Conservation (phyloP, 768 basidiomycete species). For the Termitomyces eurrhizus region DNA sequence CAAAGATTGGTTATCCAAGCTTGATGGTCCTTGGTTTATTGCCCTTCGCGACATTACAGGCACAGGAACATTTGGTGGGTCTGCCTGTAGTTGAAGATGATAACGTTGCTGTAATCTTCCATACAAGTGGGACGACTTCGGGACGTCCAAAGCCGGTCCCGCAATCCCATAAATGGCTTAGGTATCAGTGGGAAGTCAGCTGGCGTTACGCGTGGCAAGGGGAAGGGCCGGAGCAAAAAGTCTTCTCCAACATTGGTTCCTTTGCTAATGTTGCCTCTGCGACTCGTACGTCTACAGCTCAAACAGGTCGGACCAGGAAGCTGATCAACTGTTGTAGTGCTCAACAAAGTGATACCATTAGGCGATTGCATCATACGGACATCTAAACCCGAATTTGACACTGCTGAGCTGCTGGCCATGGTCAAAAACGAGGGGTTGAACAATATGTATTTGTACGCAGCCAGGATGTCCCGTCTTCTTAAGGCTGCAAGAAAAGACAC, state of each 20-base stretch:
- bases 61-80: not conserved
- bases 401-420: conserved; percentile 10
- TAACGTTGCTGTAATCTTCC: conserved; percentile 10
- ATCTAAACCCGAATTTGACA: conserved; percentile 12
- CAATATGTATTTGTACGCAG: conserved; percentile 7
- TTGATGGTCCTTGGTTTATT: not conserved
- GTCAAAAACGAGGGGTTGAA: conserved; percentile 4
- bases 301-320: not conserved
- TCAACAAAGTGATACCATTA: conserved; percentile 2
- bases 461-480: conserved; percentile 3
- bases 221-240: conserved; percentile 1
- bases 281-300: conserved; percentile 1
- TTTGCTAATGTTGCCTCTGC: conserved; percentile 8
- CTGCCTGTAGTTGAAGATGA: conserved; percentile 4
- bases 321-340: not conserved
- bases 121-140: conserved; percentile 11
- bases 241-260: conserved; percentile 10
- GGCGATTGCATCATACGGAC: conserved; percentile 8
- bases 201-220: conserved; percentile 10
- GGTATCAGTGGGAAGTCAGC: conserved; percentile 4
- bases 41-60: not conserved
- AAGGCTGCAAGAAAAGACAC: conserved; percentile 1
- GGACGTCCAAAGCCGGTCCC: conserved; percentile 11
- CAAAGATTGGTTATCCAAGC: conserved; percentile 1
- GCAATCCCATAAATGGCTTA: conserved; percentile 9